Evolutionary conservation across 1,139 yeast species (phyloP).

Genomic region (Nakaseomyces nivariensis): DNA sequence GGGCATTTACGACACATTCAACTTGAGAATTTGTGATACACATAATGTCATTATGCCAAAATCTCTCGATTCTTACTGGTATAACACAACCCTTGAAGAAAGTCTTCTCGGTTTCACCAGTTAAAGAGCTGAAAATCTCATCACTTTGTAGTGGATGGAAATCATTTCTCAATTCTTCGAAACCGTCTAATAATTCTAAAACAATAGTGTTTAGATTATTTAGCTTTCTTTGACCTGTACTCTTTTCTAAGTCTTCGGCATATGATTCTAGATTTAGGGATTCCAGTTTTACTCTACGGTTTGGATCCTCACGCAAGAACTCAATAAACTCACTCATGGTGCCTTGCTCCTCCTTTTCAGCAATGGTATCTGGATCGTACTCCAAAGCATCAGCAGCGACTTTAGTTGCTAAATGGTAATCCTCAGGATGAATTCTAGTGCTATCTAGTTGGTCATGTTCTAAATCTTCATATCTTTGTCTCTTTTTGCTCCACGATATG

Average conservation of each 20-base stretch:
- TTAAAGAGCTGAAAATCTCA: slow-evolving; percentile 79
- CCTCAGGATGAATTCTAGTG: slow-evolving; percentile 96
- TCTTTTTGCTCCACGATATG: slow-evolving; percentile 54
- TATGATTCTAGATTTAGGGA: slow-evolving; percentile 84
- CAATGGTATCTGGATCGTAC: slow-evolving; percentile 87
- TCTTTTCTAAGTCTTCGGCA: slow-evolving; percentile 80
- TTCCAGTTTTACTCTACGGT: slow-evolving; percentile 47
- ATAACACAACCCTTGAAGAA: slow-evolving; percentile 64
- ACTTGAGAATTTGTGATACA: slow-evolving; percentile 71
- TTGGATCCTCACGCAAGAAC: slow-evolving; percentile 71
- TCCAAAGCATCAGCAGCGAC: slow-evolving; percentile 98
- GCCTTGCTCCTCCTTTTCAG: slow-evolving; percentile 52
- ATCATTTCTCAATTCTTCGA: slow-evolving; percentile 70
- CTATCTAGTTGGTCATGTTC: slow-evolving; percentile 80
- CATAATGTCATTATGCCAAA: slow-evolving; percentile 36
- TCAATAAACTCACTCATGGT: slow-evolving; percentile 75
- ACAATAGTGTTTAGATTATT: slow-evolving; percentile 50
- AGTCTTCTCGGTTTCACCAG: slow-evolving; percentile 72
- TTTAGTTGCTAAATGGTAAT: slow-evolving; percentile 86
- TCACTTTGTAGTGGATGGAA: slow-evolving; percentile 56
- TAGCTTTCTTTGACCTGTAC: slow-evolving; percentile 32
- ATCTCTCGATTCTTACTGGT: slow-evolving; percentile 52
- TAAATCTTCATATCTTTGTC: slow-evolving; percentile 39
- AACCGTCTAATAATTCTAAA: slow-evolving; percentile 78
- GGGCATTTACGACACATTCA: slow-evolving; percentile 58